Conservation (phyloP, 129 eudicot genomes). For the Apium graveolens region DNA sequence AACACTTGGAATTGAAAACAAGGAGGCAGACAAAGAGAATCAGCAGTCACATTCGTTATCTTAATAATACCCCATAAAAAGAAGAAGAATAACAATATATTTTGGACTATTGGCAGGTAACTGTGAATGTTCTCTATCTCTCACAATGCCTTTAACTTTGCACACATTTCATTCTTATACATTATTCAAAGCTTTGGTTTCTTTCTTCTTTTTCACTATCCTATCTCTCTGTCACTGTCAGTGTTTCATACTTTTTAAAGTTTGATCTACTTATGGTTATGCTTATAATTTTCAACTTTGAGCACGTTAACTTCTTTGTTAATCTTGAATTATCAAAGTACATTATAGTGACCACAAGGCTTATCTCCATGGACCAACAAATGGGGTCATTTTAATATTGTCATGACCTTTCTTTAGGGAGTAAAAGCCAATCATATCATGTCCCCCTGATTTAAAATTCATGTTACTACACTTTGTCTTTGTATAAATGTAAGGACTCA, state of each 20-base stretch:
- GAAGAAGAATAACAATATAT: background rate
- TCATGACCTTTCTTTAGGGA: slow-evolving; percentile 6
- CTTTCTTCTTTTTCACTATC: background rate
- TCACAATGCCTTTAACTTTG: slow-evolving; percentile 3
- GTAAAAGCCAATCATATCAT: background rate
- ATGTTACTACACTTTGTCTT: background rate
- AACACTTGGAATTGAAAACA: background rate
- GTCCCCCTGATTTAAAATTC: background rate
- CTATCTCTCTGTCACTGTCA: background rate
- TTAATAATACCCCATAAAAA: background rate
- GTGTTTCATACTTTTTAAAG: background rate
- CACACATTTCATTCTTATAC: background rate
- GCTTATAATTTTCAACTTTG: background rate
- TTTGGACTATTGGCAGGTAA: background rate
- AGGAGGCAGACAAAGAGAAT: background rate
- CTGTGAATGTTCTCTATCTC: background rate
- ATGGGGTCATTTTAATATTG: slow-evolving; percentile 8
- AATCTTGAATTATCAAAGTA: slow-evolving; percentile 5
- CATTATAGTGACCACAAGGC: slow-evolving; percentile 5
- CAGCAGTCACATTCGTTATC: background rate
- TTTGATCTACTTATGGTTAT: background rate
- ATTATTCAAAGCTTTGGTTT: background rate
- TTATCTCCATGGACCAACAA: background rate
- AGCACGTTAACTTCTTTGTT: slow-evolving; percentile 1
- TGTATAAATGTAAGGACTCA: background rate